Base-by-base conservation (phyloP, 106 monocot species). In the Allium sativum region DNA sequence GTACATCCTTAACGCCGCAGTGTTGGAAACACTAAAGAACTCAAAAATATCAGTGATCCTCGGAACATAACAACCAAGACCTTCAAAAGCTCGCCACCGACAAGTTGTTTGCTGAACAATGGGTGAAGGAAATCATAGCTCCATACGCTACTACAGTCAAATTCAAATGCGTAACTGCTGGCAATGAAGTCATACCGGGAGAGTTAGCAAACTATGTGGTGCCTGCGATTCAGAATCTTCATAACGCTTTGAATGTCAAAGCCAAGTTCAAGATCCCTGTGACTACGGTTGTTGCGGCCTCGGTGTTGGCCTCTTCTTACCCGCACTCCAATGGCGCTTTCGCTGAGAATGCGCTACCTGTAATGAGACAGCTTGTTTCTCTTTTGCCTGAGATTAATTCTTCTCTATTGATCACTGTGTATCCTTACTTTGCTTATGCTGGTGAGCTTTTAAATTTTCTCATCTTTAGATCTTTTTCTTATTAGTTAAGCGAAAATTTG, bases 121-220 rank as follows among this genome's bases (percentile, higher is more conserved):
- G 79, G 79, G 61, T 79, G 15, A 59, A 21, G 7, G 41, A 46
- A 67, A 73, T 68, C 21, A 43, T 78, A 19, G 42, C 56, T 17
- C 70, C 60, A 16, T 63, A 66, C 22, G 44, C 70, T 4, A 16
- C 14, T 18, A 12, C 53, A 21, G 71, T 71, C 46, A 52, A 63
- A 3, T 79, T 90, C 62, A 63, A 64, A 12, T 82, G 72, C 66
- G 76, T 91, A 20, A 60, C 72, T 55, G 83, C 75, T n/a, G 86
- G 91, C 20, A 91, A 91, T 69, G 89, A 90, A 69, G 66, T 82
- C 62, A 76, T 89, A 16, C 85, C 89, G 1, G 75, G 79, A 4
- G 66, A 73, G 12, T 50, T 54, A 14, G 68, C 81, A 7, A 6
- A 55, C 10, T 42, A 62, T 46, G 69, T 90, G 9, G 68, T 81